Base-by-base conservation (phyloP, 805 yeast genomes). In the Brettanomyces custersianus region DNA sequence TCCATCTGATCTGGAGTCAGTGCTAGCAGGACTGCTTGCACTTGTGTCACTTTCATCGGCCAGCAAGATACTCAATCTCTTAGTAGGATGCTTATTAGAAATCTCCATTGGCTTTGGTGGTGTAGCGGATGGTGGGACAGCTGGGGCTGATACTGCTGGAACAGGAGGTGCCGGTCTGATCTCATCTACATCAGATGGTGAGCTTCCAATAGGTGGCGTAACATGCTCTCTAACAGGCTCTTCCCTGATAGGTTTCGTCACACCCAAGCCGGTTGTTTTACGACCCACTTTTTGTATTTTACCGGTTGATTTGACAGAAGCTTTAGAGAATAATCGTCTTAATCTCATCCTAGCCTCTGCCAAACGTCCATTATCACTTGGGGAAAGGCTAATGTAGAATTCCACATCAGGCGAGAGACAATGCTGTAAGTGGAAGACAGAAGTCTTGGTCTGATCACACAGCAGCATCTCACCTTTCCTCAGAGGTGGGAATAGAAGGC, bases 401-500 rank as follows among this genome's bases (percentile, higher is more conserved):
- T 44, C 39, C 22, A 46, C 20, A 6, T 35, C 34, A 8, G 34
- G 17, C 3, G 33, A 8, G 17, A 37, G 17, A 16, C 42, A 40
- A 33, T 47, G 46, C 10, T 29, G 37, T 26, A 54, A 51, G 5
- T 41, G 40, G 20, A 38, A 43, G 13, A 49, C 42, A 4, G 31
- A 30, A 5, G 34, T 35, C 18, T 48, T 48, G 6, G 43, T 37
- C 16, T 43, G 45, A 20, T 38, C 40, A 16, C 31, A 26, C 36
- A 54, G 44, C 10, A 23, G 38, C 9, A 63, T 45, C 33, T 58
- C 63, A 10, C 44, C 40, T n/a, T 37, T 36, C 24, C 49, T 44
- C 19, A 63, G 41, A 17, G 60, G 59, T 6, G 65, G 60, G 35
- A 63, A 63, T 21, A 63, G 23, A 27, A 63, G 38, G 5, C 57